phyloP scores from a whole-genome alignment of 2,329 filamentous ascomycete species.

The Reticulascus tulasneorum region DNA sequence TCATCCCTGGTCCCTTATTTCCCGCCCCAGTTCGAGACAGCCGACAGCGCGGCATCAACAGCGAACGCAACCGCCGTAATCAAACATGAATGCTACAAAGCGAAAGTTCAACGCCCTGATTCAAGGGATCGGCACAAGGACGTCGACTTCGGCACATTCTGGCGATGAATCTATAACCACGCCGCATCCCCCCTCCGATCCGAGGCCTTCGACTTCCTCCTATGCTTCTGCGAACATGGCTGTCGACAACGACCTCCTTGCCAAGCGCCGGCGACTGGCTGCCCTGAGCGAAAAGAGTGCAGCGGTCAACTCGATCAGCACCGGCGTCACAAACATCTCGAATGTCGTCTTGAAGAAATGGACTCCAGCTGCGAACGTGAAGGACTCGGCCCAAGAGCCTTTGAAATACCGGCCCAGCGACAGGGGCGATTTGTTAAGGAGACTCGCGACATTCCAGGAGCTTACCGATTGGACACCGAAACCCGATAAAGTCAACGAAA shows the following conservation, averaged over 20 bases:
- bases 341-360: constrained; percentile 39
- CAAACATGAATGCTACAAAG: constrained; percentile 70
- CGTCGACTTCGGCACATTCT: constrained; percentile 15
- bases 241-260: constrained; percentile 37
- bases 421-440: constrained; percentile 73
- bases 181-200: constrained; percentile 3
- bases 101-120: constrained; percentile 76
- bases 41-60: not conserved
- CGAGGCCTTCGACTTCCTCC: constrained; percentile 14
- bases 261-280: constrained; percentile 49
- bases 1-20: too few species aligned
- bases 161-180: constrained; percentile 16
- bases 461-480: constrained; percentile 94
- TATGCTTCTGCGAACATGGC: constrained; percentile 15
- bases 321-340: constrained; percentile 29
- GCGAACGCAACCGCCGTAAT: too few species aligned
- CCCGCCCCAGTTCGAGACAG: not conserved
- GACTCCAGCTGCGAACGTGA: constrained; percentile 22
- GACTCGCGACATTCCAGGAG: constrained; percentile 84
- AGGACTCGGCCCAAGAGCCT: constrained; percentile 21
- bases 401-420: constrained; percentile 83
- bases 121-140: constrained; percentile 55
- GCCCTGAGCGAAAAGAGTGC: constrained; percentile 14
- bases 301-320: constrained; percentile 9
- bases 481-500: constrained; percentile 77